These are phyloP conservation scores for Pyrenophora tritici-repentis DNA, from an alignment of 2,329 filamentous ascomycete genomes.

Conservation along the genomic window DNA sequence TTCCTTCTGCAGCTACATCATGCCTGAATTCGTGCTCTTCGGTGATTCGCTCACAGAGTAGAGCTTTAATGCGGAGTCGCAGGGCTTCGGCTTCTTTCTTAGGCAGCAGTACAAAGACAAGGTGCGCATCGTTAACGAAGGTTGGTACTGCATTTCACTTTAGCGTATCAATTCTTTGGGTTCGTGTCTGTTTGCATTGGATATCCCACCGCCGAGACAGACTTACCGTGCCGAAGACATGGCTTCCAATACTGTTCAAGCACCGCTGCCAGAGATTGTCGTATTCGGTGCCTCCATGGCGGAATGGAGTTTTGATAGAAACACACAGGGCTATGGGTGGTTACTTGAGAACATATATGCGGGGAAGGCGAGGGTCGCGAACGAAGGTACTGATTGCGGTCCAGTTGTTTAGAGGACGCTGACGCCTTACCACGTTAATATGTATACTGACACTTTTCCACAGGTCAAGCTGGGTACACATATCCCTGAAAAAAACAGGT, in stretches of 20 bases:
- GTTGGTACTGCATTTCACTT: slow-evolving; percentile 13
- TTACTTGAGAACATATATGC: slow-evolving; percentile 19
- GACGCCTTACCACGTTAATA: not conserved
- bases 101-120: slow-evolving; percentile 32
- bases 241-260: not conserved
- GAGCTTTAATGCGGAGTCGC: slow-evolving; percentile 32
- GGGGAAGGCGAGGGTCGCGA: slow-evolving; percentile 25
- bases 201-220: not conserved
- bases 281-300: slow-evolving; percentile 35
- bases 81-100: slow-evolving; percentile 40
- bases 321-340: slow-evolving; percentile 30
- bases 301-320: slow-evolving; percentile 28
- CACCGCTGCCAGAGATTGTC: slow-evolving; percentile 24
- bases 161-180: too few species aligned
- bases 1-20: not conserved
- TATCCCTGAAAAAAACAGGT: too few species aligned
- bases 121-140: slow-evolving; percentile 38
- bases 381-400: slow-evolving; percentile 26
- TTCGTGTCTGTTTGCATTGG: too few species aligned
- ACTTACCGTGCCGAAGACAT: not conserved
- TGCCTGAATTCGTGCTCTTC: slow-evolving; percentile 41
- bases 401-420: not conserved
- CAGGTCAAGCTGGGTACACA: slow-evolving; percentile 33
- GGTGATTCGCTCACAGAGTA: slow-evolving; percentile 44
- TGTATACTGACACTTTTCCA: not conserved